Evolutionary conservation across 345 rosid genomes (phyloP).

Genomic region (Zanthoxylum bungeanum): DNA sequence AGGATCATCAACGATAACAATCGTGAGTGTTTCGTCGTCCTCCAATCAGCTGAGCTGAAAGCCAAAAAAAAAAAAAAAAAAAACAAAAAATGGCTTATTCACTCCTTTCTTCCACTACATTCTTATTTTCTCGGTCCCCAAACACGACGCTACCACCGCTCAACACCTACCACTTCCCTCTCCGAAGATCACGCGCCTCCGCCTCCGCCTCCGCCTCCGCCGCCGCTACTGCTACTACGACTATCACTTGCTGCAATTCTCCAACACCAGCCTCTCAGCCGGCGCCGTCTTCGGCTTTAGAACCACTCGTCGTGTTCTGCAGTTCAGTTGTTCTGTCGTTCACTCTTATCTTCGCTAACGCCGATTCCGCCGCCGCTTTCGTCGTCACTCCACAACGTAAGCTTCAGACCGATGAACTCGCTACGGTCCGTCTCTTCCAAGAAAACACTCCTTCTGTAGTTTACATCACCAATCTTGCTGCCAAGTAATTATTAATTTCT

Average conservation of each 20-base stretch:
- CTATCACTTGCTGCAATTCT: slow-evolving; percentile 11
- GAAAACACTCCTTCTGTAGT: slow-evolving; percentile 98
- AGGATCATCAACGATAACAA: not conserved
- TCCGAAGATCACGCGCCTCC: slow-evolving; percentile 7
- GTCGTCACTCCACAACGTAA: slow-evolving; percentile 65
- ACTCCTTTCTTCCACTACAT: slow-evolving; percentile 44
- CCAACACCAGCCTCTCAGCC: not conserved
- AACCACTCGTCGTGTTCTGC: slow-evolving; percentile 53
- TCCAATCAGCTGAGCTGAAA: not conserved
- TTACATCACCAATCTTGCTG: slow-evolving; percentile 91
- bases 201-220: not conserved
- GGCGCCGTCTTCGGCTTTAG: slow-evolving; percentile 26
- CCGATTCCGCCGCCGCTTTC: slow-evolving; percentile 64
- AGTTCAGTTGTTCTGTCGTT: slow-evolving; percentile 70
- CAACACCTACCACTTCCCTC: slow-evolving; percentile 19
- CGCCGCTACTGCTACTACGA: too few species aligned
- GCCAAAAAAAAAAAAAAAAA: too few species aligned
- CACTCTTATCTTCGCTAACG: slow-evolving; percentile 48
- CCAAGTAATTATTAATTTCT: slow-evolving; percentile 36
- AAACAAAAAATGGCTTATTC: slow-evolving; percentile 63
- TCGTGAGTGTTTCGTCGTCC: not conserved
- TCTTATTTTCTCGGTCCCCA: slow-evolving; percentile 37
- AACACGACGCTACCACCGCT: slow-evolving; percentile 24
- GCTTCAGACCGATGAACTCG: slow-evolving; percentile 82
- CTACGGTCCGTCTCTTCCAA: slow-evolving; percentile 84